These are phyloP conservation scores for Wickerhamomyces bovis DNA, from an alignment of 805 yeast genomes.

Conservation along the genomic window DNA sequence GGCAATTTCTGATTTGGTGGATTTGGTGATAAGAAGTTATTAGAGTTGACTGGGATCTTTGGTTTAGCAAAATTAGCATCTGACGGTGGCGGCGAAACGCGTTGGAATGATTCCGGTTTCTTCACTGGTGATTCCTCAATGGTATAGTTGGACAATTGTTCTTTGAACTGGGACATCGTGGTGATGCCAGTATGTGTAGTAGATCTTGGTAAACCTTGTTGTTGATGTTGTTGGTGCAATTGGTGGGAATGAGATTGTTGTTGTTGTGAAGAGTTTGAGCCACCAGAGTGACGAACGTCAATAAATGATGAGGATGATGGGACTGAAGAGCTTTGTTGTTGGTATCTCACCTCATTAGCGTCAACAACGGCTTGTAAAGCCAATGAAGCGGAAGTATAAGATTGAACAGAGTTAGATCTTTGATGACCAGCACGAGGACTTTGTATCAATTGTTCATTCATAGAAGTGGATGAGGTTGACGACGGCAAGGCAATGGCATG, in stretches of 20 bases:
- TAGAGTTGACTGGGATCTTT: slow-evolving; percentile 17
- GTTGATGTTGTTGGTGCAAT: slow-evolving; percentile 9
- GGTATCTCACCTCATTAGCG: slow-evolving; percentile 39
- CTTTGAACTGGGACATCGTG: slow-evolving; percentile 6
- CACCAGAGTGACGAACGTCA: slow-evolving; percentile 9
- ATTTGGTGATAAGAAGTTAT: slow-evolving; percentile 14
- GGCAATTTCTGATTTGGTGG: slow-evolving; percentile 22
- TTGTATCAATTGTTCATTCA: slow-evolving; percentile 17
- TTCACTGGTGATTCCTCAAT: slow-evolving; percentile 23
- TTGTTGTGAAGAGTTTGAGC: slow-evolving; percentile 13
- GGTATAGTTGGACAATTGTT: slow-evolving; percentile 11
- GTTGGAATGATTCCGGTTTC: slow-evolving; percentile 4
- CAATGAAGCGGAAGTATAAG: slow-evolving; percentile 51
- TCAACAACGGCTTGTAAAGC: slow-evolving; percentile 72
- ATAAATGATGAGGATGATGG: slow-evolving; percentile 20
- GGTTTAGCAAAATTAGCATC: slow-evolving; percentile 16
- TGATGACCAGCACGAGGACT: slow-evolving; percentile 25
- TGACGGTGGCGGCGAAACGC: not conserved
- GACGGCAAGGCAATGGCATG: slow-evolving; percentile 48
- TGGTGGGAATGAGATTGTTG: slow-evolving; percentile 6
- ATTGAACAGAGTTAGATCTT: slow-evolving; percentile 33
- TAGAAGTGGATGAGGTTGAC: slow-evolving; percentile 28
- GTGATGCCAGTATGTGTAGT: slow-evolving; percentile 29
- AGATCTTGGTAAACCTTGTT: slow-evolving; percentile 27
- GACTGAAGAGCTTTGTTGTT: slow-evolving; percentile 1